Conservation (phyloP, 352 stramenopile genomes). For the Saprolegnia parasitica region DNA sequence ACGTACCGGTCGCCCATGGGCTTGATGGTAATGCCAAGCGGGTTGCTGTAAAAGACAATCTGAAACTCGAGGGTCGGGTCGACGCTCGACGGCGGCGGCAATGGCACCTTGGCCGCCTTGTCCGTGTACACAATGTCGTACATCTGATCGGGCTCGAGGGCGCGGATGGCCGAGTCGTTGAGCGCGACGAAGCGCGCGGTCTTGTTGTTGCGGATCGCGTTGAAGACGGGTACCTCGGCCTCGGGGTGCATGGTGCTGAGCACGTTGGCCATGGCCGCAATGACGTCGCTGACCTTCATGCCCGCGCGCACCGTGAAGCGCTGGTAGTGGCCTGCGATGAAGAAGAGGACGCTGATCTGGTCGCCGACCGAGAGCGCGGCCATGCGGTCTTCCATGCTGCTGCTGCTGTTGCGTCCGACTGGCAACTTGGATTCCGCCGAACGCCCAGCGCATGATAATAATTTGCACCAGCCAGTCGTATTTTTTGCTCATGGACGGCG, state of each 20-base stretch:
- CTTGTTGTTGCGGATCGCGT: slow-evolving; percentile 61
- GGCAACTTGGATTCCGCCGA: neutral
- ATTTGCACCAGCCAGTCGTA: neutral
- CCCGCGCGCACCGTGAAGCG: slow-evolving; percentile 22
- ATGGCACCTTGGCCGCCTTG: slow-evolving; percentile 10
- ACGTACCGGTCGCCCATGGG: slow-evolving; percentile 74
- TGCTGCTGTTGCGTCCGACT: neutral
- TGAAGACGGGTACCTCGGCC: slow-evolving; percentile 70
- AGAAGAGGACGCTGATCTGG: slow-evolving; percentile 28
- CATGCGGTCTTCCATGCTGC: slow-evolving; percentile 8
- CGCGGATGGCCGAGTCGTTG: slow-evolving; percentile 26
- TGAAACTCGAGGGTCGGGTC: slow-evolving; percentile 46
- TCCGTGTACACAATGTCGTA: slow-evolving; percentile 28
- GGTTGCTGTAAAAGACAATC: slow-evolving; percentile 79
- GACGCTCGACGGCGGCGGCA: slow-evolving; percentile 34
- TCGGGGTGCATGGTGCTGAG: slow-evolving; percentile 32
- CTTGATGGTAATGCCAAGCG: slow-evolving; percentile 82
- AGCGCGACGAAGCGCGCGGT: slow-evolving; percentile 35
- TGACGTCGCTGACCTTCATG: slow-evolving; percentile 22
- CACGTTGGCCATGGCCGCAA: slow-evolving; percentile 26
- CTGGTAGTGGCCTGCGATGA: slow-evolving; percentile 27
- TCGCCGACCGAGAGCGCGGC: slow-evolving; percentile 9
- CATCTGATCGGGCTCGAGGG: slow-evolving; percentile 18
- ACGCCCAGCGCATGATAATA: neutral
- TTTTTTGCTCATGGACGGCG: neutral